Conservation (phyloP, 2,329 filamentous ascomycete genomes). For the Periconia macrospinosa region DNA sequence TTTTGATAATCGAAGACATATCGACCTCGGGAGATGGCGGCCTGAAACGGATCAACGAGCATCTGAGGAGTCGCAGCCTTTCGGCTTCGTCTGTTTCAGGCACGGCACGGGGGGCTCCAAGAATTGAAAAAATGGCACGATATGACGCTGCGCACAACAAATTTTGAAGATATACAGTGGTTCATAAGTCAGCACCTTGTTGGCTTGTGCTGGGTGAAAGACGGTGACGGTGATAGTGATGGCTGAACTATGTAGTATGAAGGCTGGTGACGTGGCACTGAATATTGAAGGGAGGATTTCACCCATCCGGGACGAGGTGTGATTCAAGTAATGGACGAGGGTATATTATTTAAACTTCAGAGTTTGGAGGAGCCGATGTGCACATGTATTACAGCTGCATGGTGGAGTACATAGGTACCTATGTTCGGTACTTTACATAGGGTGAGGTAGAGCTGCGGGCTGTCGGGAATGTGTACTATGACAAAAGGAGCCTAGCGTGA, state of each 20-base stretch:
- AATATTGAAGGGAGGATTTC: neutral
- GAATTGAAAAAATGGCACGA: neutral
- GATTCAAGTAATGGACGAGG: neutral
- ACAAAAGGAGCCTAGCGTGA: neutral
- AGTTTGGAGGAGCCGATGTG: neutral
- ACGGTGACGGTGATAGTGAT: neutral
- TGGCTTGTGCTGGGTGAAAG: neutral
- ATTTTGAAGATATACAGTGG: neutral
- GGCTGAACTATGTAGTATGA: neutral
- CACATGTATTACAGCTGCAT: neutral
- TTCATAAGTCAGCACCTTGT: neutral
- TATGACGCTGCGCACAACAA: neutral
- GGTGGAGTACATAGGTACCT: neutral
- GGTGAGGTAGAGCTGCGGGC: neutral
- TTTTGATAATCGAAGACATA: conserved; percentile 9
- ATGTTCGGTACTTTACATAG: too few relatives aligned
- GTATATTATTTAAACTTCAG: neutral
- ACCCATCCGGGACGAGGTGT: neutral
- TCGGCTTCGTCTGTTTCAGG: neutral
- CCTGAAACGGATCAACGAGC: conserved; percentile 1
- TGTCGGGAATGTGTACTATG: neutral
- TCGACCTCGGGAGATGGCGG: neutral
- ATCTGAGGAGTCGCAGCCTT: neutral
- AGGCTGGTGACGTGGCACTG: neutral
- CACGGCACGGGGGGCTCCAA: neutral